phyloP scores from a whole-genome alignment of 768 basidiomycete genomes.

The Peribolospora baueri region DNA sequence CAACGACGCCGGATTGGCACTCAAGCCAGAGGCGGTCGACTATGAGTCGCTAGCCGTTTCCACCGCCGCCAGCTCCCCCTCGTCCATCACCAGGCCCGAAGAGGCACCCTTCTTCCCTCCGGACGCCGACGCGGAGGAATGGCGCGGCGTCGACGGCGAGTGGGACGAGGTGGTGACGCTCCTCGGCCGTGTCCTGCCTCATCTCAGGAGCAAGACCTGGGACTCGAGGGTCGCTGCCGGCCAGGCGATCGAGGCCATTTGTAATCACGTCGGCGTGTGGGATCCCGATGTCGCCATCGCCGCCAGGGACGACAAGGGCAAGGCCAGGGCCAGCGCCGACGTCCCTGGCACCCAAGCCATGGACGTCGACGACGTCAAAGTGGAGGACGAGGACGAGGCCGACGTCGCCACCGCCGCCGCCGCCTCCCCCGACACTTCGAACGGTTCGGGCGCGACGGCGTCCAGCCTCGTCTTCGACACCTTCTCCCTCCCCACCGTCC shows the following conservation, averaged over 20 bases:
- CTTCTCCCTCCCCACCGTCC: slow-evolving; percentile 54
- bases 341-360: slow-evolving; percentile 1
- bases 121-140: slow-evolving; percentile 6
- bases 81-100: slow-evolving; percentile 5
- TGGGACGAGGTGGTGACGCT: slow-evolving; percentile 83
- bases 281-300: slow-evolving; percentile 26
- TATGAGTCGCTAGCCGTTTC: slow-evolving; percentile 29
- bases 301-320: slow-evolving; percentile 17
- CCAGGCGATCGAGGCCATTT: slow-evolving; percentile 65
- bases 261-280: slow-evolving; percentile 56
- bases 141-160: slow-evolving; percentile 23
- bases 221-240: slow-evolving; percentile 82
- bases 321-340: slow-evolving; percentile 9
- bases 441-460: slow-evolving; percentile 1
- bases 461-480: slow-evolving; percentile 33
- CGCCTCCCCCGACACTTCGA: slow-evolving; percentile 11
- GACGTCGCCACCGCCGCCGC: not conserved
- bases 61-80: slow-evolving; percentile 28
- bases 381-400: not conserved
- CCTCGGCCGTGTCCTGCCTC: slow-evolving; percentile 73
- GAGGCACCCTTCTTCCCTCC: slow-evolving; percentile 18
- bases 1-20: no score
- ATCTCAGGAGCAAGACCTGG: slow-evolving; percentile 66
- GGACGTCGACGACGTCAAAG: not conserved
- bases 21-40: slow-evolving; percentile 26